Evolutionary conservation across 2,329 filamentous ascomycete genomes (phyloP).

Genomic region (Zasmidium cellare): DNA sequence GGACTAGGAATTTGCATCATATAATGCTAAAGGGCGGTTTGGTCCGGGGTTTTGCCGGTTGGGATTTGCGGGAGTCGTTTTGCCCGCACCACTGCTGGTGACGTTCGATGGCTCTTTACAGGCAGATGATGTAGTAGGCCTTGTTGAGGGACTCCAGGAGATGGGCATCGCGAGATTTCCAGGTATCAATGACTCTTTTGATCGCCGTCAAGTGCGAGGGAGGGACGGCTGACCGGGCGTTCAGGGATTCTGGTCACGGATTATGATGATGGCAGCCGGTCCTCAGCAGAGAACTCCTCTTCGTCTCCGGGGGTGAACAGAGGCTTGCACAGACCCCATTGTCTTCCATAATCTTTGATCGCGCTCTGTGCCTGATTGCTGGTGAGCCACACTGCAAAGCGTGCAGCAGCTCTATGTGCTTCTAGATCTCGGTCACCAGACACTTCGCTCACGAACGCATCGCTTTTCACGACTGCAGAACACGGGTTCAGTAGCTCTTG

Average conservation of each 20-base stretch:
- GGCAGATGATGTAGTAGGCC: no score
- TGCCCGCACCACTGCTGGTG: no score
- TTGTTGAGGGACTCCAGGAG: no score
- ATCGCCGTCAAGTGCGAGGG: no score
- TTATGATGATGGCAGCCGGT: conserved; percentile 11
- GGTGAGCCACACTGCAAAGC: conserved; percentile 23
- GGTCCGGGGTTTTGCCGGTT: no score
- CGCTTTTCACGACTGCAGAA: conserved; percentile 16
- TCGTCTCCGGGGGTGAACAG: conserved; percentile 19
- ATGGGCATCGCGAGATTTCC: neutral
- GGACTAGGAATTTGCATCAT: no score
- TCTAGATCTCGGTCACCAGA: neutral
- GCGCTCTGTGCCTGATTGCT: conserved; percentile 14
- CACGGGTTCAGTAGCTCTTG: conserved; percentile 25
- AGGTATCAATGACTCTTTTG: no score
- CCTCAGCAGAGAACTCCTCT: conserved; percentile 17
- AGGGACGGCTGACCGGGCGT: no score
- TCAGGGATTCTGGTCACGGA: no score
- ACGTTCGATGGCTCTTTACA: no score
- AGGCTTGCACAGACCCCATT: conserved; percentile 17
- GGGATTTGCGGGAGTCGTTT: no score
- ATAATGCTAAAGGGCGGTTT: no score
- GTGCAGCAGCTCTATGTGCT: conserved; percentile 1
- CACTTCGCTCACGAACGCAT: neutral
- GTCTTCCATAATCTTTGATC: conserved; percentile 16